phyloP scores from a whole-genome alignment of 208 protist species.

The Leishmania arabica region DNA sequence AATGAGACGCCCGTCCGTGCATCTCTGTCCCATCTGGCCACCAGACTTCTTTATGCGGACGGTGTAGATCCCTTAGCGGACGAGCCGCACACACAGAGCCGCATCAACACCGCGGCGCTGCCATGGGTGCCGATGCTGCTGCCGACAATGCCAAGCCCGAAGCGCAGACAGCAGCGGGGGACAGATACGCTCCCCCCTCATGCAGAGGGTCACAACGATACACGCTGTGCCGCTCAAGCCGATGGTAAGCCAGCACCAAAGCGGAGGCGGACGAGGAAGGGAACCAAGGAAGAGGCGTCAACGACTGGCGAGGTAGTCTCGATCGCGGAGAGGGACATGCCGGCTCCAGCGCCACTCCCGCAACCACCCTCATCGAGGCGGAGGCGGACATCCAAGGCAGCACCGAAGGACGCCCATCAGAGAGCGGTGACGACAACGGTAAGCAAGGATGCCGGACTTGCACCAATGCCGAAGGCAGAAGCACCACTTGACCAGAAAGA shows the following conservation, averaged over 20 bases:
- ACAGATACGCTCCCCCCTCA: background rate
- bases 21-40: conserved; percentile 11
- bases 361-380: background rate
- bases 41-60: conserved; percentile 3
- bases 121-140: conserved; percentile 18
- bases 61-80: background rate
- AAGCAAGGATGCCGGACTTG: background rate
- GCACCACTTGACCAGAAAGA: background rate
- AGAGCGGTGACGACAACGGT: background rate
- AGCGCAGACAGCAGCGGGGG: background rate
- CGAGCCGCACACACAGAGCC: background rate
- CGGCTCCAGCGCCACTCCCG: background rate
- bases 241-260: background rate
- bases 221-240: background rate
- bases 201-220: background rate
- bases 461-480: background rate
- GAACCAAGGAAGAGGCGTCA: background rate
- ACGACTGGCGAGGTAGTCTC: background rate
- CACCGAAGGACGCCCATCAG: background rate
- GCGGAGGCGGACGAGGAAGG: conserved; percentile 4
- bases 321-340: background rate
- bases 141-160: background rate
- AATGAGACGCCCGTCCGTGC: background rate
- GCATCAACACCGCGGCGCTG: conserved; percentile 7
- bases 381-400: background rate